Evolutionary conservation across 2,329 filamentous ascomycete genomes (phyloP).

Genomic region (Clonostachys chloroleuca): DNA sequence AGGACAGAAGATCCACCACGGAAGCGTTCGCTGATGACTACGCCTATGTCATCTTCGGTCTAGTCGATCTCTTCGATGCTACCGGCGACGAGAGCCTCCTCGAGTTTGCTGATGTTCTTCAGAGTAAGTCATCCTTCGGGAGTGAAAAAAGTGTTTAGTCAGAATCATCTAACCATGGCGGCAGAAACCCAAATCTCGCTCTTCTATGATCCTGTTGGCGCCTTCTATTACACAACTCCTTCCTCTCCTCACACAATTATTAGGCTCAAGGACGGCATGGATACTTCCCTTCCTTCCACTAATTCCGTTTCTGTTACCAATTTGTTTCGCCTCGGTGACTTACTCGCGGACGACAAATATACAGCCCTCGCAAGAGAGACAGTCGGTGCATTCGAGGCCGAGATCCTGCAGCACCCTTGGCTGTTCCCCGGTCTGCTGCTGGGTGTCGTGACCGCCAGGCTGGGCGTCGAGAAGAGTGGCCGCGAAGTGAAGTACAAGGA

Average conservation of each 20-base stretch:
- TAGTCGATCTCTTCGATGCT: constrained; percentile 79
- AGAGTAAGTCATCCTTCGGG: constrained; percentile 44
- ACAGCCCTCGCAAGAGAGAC: constrained; percentile 65
- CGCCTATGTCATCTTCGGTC: constrained; percentile 77
- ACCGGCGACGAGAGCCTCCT: constrained; percentile 75
- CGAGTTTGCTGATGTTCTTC: constrained; percentile 76
- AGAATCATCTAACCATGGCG: neutral
- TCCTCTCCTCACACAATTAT: constrained; percentile 69
- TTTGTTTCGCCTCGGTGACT: constrained; percentile 70
- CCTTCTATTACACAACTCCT: constrained; percentile 68
- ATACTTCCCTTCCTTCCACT: constrained; percentile 83
- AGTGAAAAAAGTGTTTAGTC: no score
- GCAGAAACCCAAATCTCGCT: constrained; percentile 67
- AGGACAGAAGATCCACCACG: constrained; percentile 54
- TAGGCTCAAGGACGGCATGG: constrained; percentile 91
- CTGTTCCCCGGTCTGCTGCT: constrained; percentile 80
- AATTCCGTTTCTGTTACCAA: constrained; percentile 87
- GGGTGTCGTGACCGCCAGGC: constrained; percentile 66
- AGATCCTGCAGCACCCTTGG: constrained; percentile 90
- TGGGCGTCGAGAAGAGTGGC: constrained; percentile 53
- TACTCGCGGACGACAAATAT: constrained; percentile 65
- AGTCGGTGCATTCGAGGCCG: constrained; percentile 81
- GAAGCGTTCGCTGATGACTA: constrained; percentile 91
- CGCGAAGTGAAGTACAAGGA: constrained; percentile 15
- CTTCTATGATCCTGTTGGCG: constrained; percentile 72